Conservation (phyloP, 2,329 filamentous ascomycete genomes). For the Cladosporium phlei region DNA sequence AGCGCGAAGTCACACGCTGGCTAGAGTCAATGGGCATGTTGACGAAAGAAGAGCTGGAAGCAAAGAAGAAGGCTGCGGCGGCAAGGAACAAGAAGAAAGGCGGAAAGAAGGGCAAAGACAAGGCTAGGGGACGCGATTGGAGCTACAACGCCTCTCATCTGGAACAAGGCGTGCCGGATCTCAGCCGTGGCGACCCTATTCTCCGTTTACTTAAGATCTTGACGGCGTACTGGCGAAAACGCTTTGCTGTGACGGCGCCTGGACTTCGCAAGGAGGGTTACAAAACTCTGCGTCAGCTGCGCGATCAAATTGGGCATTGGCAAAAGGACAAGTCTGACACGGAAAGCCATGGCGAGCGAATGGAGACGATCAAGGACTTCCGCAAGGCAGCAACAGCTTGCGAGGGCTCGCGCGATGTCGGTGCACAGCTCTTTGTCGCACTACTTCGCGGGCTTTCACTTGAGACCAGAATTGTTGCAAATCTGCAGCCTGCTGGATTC, state of each 20-base stretch:
- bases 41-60: slow-evolving; percentile 34
- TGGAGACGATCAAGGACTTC: slow-evolving; percentile 64
- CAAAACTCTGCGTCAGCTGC: slow-evolving; percentile 68
- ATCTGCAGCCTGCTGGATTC: slow-evolving; percentile 80
- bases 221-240: slow-evolving; percentile 82
- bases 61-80: slow-evolving; percentile 35
- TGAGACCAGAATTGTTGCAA: slow-evolving; percentile 78
- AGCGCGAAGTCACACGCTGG: slow-evolving; percentile 70
- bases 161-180: slow-evolving; percentile 66
- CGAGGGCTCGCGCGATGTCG: slow-evolving; percentile 79
- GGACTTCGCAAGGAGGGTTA: slow-evolving; percentile 88
- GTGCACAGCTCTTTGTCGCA: slow-evolving; percentile 84
- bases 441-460: slow-evolving; percentile 74
- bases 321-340: slow-evolving; percentile 58
- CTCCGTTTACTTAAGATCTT: slow-evolving; percentile 70
- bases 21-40: slow-evolving; percentile 60
- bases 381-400: slow-evolving; percentile 63
- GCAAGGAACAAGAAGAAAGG: slow-evolving; percentile 34
- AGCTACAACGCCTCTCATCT: slow-evolving; percentile 61
- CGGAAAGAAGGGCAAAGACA: slow-evolving; percentile 36
- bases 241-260: slow-evolving; percentile 71
- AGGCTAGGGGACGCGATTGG: slow-evolving; percentile 62
- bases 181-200: slow-evolving; percentile 78
- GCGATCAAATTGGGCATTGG: slow-evolving; percentile 68
- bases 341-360: slow-evolving; percentile 68